phyloP scores from a whole-genome alignment of 306 rosid genomes.

The Fagus sylvatica region DNA sequence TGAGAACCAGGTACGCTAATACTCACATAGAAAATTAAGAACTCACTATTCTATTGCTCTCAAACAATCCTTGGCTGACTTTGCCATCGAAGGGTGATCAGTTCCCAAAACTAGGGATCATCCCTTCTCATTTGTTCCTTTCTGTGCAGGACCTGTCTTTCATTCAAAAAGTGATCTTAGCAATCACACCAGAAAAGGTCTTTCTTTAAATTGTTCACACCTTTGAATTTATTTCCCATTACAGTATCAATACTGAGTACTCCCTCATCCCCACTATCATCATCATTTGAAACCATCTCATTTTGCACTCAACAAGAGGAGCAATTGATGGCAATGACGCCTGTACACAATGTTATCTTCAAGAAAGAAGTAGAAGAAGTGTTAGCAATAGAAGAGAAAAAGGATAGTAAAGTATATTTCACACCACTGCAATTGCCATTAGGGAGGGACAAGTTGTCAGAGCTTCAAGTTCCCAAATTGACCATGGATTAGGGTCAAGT shows the following conservation, averaged over 20 bases:
- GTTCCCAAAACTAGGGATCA: no score
- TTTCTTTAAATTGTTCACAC: no score
- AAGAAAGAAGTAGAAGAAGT: conserved; percentile 47
- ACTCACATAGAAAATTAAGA: no score
- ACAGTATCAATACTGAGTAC: background rate
- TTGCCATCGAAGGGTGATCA: no score
- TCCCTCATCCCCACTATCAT: conserved; percentile 55
- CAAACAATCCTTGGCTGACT: no score
- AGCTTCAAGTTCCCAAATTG: conserved; percentile 59
- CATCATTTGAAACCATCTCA: conserved; percentile 56
- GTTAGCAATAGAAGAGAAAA: background rate
- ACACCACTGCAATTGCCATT: conserved; percentile 42
- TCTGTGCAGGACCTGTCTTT: no score
- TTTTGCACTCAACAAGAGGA: conserved; percentile 39
- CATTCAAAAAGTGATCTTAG: no score
- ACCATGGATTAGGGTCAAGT: conserved; percentile 76
- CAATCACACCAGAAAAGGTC: no score
- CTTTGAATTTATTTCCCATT: no score
- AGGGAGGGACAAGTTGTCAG: conserved; percentile 49
- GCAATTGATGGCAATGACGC: conserved; percentile 7
- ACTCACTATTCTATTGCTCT: no score
- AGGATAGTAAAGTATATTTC: conserved; percentile 21
- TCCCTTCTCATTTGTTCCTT: no score
- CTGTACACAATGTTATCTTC: conserved; percentile 25
- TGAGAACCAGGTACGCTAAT: no score